These are phyloP conservation scores for Pseudogymnoascus sp. DNA, from an alignment of 2,329 filamentous ascomycete species.

Conservation along the genomic window DNA sequence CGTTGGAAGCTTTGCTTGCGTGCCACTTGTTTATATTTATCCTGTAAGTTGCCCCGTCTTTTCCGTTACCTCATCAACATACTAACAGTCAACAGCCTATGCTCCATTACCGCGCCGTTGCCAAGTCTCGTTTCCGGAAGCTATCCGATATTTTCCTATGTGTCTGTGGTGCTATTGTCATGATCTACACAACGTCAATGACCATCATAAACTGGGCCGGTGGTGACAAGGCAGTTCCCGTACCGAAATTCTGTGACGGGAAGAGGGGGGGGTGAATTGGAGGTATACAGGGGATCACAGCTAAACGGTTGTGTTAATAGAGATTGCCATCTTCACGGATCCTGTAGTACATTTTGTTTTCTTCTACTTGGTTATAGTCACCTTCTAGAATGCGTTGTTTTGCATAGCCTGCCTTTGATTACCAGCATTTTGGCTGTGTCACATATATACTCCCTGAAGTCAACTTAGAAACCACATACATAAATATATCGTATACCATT, in stretches of 20 bases:
- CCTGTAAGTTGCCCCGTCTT: conserved; percentile 58
- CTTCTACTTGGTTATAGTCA: not conserved
- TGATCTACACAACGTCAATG: conserved; percentile 83
- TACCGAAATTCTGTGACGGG: conserved; percentile 56
- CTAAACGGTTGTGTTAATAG: not conserved
- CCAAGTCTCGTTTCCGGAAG: conserved; percentile 59
- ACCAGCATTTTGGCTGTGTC: not conserved
- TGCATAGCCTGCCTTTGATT: conserved; percentile 7
- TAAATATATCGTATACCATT: not conserved
- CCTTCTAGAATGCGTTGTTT: conserved; percentile 6
- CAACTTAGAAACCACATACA: not conserved
- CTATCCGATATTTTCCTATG: conserved; percentile 67
- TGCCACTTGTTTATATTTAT: conserved; percentile 94
- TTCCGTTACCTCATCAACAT: not conserved
- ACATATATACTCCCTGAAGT: not conserved
- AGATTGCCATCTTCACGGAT: not conserved
- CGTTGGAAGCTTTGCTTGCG: conserved; percentile 95
- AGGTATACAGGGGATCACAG: not conserved
- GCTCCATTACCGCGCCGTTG: conserved; percentile 77
- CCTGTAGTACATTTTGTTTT: not conserved
- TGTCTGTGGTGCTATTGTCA: conserved; percentile 75
- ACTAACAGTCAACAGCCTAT: conserved; percentile 55
- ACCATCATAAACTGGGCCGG: conserved; percentile 82
- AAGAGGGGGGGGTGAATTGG: not conserved
- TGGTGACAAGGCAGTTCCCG: conserved; percentile 38